Conservation (phyloP, 225 moss, liverwort and hornwort species). For the Polytrichum formosum region DNA sequence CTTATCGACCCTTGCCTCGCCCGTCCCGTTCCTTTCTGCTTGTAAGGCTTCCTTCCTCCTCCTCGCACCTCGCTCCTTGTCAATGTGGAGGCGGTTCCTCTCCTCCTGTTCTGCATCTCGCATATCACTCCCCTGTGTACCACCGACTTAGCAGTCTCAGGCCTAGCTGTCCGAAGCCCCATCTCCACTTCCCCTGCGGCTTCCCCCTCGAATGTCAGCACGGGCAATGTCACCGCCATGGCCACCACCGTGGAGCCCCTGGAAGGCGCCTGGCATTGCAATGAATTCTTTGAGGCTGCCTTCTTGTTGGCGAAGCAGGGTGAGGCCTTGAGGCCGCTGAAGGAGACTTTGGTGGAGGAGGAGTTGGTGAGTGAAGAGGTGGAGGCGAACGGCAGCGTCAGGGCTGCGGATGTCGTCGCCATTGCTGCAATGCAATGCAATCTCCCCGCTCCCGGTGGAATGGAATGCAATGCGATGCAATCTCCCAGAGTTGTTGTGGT, state of each 20-base stretch:
- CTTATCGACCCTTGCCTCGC: slow-evolving; percentile 78
- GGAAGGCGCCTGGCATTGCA: slow-evolving; percentile 20
- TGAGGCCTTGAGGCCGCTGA: slow-evolving; percentile 24
- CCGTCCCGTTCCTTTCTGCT: slow-evolving; percentile 85
- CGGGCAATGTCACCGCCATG: slow-evolving; percentile 60
- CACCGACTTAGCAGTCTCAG: slow-evolving; percentile 78
- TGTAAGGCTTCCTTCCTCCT: slow-evolving; percentile 80
- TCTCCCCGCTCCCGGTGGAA: not conserved
- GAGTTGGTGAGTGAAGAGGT: slow-evolving; percentile 13
- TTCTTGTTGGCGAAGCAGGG: not conserved
- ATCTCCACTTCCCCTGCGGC: slow-evolving; percentile 57
- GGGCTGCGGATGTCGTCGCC: slow-evolving; percentile 32
- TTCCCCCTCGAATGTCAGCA: slow-evolving; percentile 67
- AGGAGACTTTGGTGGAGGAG: slow-evolving; percentile 13
- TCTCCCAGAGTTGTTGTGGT: no score
- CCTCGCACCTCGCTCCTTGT: slow-evolving; percentile 82
- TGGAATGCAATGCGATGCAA: not conserved
- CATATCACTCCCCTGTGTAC: slow-evolving; percentile 82
- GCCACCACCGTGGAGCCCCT: slow-evolving; percentile 20
- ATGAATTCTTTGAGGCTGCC: not conserved
- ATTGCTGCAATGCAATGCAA: slow-evolving; percentile 15
- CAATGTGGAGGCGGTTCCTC: slow-evolving; percentile 81
- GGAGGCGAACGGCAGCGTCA: slow-evolving; percentile 24
- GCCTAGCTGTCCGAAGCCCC: slow-evolving; percentile 55
- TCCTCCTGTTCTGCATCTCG: slow-evolving; percentile 74